These are phyloP conservation scores for Rhodotorula toruloides DNA, from an alignment of 768 basidiomycete genomes.

Conservation along the genomic window DNA sequence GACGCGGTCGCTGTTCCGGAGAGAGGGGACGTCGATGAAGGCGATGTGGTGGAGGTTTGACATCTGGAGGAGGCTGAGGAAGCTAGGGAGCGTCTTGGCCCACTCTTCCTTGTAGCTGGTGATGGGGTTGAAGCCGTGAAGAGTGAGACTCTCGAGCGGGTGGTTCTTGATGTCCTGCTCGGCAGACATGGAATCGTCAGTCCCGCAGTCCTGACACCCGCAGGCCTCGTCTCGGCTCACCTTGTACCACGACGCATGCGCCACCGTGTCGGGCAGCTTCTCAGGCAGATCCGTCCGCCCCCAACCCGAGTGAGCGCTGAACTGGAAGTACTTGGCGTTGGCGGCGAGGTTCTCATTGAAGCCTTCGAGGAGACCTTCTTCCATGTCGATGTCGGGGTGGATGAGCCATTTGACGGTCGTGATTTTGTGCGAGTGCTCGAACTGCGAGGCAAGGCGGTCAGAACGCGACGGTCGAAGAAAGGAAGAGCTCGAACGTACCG, in stretches of 20 bases:
- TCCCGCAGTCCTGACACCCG: too few relatives aligned
- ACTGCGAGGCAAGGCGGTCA: background rate
- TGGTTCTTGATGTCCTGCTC: slow-evolving; percentile 13
- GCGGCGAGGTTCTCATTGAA: slow-evolving; percentile 9
- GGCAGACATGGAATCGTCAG: background rate
- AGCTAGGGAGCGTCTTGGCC: slow-evolving; percentile 2
- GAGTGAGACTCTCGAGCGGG: slow-evolving; percentile 14
- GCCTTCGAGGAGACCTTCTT: slow-evolving; percentile 11
- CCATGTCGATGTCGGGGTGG: slow-evolving; percentile 25
- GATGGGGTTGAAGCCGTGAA: slow-evolving; percentile 32
- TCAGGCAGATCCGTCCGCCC: slow-evolving; percentile 24
- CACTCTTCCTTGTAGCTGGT: slow-evolving; percentile 23
- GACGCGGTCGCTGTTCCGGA: slow-evolving; percentile 11
- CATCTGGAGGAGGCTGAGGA: slow-evolving; percentile 1
- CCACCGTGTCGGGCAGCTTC: slow-evolving; percentile 6
- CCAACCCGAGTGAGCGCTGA: slow-evolving; percentile 27
- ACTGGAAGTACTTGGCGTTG: slow-evolving; percentile 7
- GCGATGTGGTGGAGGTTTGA: slow-evolving; percentile 1
- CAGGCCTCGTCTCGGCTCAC: background rate
- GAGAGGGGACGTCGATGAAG: slow-evolving; percentile 29
- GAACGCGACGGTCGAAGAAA: background rate
- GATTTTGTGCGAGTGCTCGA: background rate
- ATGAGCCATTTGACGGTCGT: slow-evolving; percentile 20
- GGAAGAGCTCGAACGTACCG: background rate
- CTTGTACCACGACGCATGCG: slow-evolving; percentile 15